Evolutionary conservation across 768 basidiomycete species (phyloP).

Genomic region (Mycena alexandri): DNA sequence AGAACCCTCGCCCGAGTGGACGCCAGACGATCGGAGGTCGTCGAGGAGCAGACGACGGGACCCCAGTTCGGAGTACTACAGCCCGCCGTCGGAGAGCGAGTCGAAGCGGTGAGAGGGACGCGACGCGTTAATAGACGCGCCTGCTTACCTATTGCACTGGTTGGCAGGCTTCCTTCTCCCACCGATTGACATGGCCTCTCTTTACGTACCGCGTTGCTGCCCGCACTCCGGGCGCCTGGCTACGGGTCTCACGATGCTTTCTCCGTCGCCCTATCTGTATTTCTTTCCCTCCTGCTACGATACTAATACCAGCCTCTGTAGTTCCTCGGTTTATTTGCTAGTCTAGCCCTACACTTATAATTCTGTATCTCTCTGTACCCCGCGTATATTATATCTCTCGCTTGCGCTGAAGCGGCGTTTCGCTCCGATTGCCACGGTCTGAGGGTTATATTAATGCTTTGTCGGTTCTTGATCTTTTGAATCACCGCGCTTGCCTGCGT

Average conservation of each 20-base stretch:
- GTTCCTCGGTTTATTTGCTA: constrained; percentile 18
- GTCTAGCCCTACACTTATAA: constrained; percentile 15
- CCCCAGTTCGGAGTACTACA: constrained; percentile 18
- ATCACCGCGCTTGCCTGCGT: constrained; percentile 77
- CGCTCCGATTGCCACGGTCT: constrained; percentile 74
- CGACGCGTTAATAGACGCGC: constrained; percentile 19
- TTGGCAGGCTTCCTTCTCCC: constrained; percentile 46
- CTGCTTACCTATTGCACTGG: no score
- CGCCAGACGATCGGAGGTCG: constrained; percentile 11
- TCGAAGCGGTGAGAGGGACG: not conserved
- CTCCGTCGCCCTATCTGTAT: not conserved
- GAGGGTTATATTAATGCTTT: constrained; percentile 22
- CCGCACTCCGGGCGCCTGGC: constrained; percentile 63
- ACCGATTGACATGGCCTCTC: constrained; percentile 53
- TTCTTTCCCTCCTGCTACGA: not conserved
- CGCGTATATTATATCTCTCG: constrained; percentile 18
- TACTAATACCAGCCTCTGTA: constrained; percentile 21
- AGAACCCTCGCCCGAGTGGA: constrained; percentile 29
- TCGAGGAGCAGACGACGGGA: constrained; percentile 10
- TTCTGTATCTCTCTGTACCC: constrained; percentile 32
- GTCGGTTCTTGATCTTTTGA: constrained; percentile 48
- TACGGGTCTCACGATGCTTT: constrained; percentile 59
- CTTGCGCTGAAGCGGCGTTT: constrained; percentile 7
- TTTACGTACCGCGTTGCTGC: constrained; percentile 68
- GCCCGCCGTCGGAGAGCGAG: constrained; percentile 18